Conservation (phyloP, 2,329 filamentous ascomycete genomes). For the Nigrospora oryzae region DNA sequence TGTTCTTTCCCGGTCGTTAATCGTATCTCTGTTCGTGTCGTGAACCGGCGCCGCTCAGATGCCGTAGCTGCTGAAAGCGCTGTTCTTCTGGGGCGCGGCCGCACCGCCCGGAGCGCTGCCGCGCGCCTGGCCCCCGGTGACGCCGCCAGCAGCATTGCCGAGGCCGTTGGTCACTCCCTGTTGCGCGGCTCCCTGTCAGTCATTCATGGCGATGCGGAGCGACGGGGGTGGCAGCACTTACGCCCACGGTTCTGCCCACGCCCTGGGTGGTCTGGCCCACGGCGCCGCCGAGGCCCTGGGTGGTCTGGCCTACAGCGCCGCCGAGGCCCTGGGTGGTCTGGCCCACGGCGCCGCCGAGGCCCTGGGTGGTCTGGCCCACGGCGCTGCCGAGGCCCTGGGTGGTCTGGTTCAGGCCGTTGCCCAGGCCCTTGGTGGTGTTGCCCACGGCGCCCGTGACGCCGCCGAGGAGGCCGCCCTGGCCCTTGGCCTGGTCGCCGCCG, state of each 20-base stretch:
- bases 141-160: constrained; percentile 13
- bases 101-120: constrained; percentile 6
- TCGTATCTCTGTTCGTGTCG: not conserved
- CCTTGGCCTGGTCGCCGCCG: constrained; percentile 21
- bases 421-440: constrained; percentile 13
- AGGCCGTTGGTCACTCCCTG: constrained; percentile 5
- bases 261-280: constrained; percentile 15
- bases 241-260: constrained; percentile 14
- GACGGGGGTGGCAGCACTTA: not conserved
- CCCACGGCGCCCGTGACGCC: constrained; percentile 19
- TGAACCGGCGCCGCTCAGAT: constrained; percentile 8
- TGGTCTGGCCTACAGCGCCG: constrained; percentile 10
- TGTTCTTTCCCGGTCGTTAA: not conserved
- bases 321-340: constrained; percentile 13
- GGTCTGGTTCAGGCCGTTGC: constrained; percentile 20
- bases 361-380: constrained; percentile 18
- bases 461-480: constrained; percentile 23
- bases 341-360: constrained; percentile 16
- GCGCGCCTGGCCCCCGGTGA: constrained; percentile 15
- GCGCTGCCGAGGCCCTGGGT: constrained; percentile 18
- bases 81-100: constrained; percentile 9
- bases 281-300: constrained; percentile 13
- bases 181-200: no score
- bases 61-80: constrained; percentile 18
- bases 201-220: no score